Base-by-base conservation (phyloP, 768 basidiomycete species). In the Pleurotus tuoliensis region DNA sequence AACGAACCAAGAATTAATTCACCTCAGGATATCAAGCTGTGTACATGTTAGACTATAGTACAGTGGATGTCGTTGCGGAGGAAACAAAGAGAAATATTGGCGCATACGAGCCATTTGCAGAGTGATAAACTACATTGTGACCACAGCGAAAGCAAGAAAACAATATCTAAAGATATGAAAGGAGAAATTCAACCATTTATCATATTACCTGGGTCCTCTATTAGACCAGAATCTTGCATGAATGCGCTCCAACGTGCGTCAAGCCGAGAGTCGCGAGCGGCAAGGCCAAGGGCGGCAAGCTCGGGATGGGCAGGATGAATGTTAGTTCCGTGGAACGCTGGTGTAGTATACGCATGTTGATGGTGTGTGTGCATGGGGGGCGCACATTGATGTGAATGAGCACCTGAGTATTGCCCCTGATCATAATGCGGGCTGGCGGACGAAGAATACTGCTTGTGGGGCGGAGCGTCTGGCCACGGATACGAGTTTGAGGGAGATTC, bases 191-290 rank as follows among this genome's bases (percentile, higher is more conserved):
- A 58, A 41, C 59, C 49, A 3, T 58, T 55, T 16, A 61, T 59
- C 40, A n/a, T n/a, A n/a, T 63, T 66, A 46, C 66, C 57, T 7
- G 66, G 59, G n/a, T 65, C 72, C 22, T 71, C 73, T 54, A 73
- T 56, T 8, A 73, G 51, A 1, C 82, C 80, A 6, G 78, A 80
- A 55, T 84, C 79, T 20, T 79, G 78, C 81, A 86, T 82, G 62
- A 86, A 84, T 25, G 77, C 78, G 55, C 77, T 77, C 84, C 84
- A 86, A 20, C 81, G 71, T 62, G 82, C 80, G 50, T 82, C 81
- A 39, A 84, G 62, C 38, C 80, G 70, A 44, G 81, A 81, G 57
- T 79, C 78, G 20, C 81, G 72, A 8, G 84, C 71, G 4, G 83
- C 82, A 22, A 88, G 69, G 5, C 87, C 87, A 3, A 88, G 74